Conservation (phyloP, 1,284 basidiomycete species). For the Pseudozyma sp. region DNA sequence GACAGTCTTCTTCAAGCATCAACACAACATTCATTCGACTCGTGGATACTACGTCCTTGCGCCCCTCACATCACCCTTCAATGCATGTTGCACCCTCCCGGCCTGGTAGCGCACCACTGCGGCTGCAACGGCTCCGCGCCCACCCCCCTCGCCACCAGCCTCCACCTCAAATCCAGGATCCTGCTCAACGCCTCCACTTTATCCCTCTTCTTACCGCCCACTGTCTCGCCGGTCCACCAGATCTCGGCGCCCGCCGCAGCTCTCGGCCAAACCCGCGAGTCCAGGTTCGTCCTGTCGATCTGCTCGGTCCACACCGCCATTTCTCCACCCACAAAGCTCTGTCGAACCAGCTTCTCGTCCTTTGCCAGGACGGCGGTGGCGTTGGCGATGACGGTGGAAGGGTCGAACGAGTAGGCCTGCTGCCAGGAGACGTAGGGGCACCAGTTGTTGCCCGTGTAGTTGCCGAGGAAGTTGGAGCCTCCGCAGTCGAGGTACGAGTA, state of each 20-base stretch:
- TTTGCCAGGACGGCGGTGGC: slow-evolving; percentile 5
- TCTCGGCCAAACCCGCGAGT: slow-evolving; percentile 80
- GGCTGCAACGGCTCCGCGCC: slow-evolving; percentile 80
- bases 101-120: slow-evolving; percentile 75
- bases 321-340: slow-evolving; percentile 77
- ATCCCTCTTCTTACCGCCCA: slow-evolving; percentile 69
- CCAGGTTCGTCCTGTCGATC: slow-evolving; percentile 77
- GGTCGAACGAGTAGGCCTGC: slow-evolving; percentile 80
- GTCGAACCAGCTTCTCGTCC: neutral
- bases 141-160: slow-evolving; percentile 78
- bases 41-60: no score
- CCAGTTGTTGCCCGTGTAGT: slow-evolving; percentile 74
- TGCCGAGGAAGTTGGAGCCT: slow-evolving; percentile 81
- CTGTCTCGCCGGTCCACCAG: slow-evolving; percentile 79
- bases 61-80: neutral
- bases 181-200: slow-evolving; percentile 77
- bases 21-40: no score
- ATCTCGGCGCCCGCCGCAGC: slow-evolving; percentile 82
- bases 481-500: slow-evolving; percentile 81
- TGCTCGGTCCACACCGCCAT: slow-evolving; percentile 84
- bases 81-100: slow-evolving; percentile 58
- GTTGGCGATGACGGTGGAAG: slow-evolving; percentile 64
- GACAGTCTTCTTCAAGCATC: no score
- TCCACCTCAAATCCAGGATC: slow-evolving; percentile 77
- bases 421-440: slow-evolving; percentile 33